Evolutionary conservation across 306 rosid genomes (phyloP), one percentile per base, ranked within the genome.

Genomic region (Gastrolobium villosum): DNA sequence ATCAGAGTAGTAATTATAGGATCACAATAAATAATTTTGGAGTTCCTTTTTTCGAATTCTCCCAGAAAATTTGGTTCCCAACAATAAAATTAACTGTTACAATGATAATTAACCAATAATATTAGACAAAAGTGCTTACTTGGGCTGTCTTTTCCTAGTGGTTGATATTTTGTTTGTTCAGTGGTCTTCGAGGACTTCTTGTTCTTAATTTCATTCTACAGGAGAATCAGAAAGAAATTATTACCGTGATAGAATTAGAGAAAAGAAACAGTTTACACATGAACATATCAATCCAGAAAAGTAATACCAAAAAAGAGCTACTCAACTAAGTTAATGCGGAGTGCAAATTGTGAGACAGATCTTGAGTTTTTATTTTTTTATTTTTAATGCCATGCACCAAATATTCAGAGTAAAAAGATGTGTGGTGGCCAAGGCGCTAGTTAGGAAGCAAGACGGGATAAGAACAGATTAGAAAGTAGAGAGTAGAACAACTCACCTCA

Each of bases 111-210:
- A 56, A 44, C 30, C 50, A 67, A 7, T 2, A 5, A 44, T 35
- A 46, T 10, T 7, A 65, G 72, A 68, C 54, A 53, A 52, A 64
- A 52, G 65, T 62, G 37, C 92, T 93, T 86, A 88, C 94, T 88
- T 1, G 92, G 94, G 83, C 91, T 88, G 77, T 67, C 89, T 78
- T 92, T 93, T 73, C 83, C 92, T 5, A 94, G 93, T 11, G 92
- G 90, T 13, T 89, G 89, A 84, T 91, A 90, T 67, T 83, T 91
- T 60, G 87, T 87, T 79, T 86, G 97, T 71, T 62, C 87, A 32
- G 75, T 75, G 14, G 81, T 85, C 89, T 91, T 91, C 81, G 65
- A 1, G 54, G 82, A 28, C 76, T 93, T 88, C 35, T 88, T 93
- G 41, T 39, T 84, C 89, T 87, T 93, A 65, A 65, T 88, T 11